These are phyloP conservation scores for Ophiostoma novo-ulmi DNA, from an alignment of 2,329 filamentous ascomycete species.

Conservation along the genomic window DNA sequence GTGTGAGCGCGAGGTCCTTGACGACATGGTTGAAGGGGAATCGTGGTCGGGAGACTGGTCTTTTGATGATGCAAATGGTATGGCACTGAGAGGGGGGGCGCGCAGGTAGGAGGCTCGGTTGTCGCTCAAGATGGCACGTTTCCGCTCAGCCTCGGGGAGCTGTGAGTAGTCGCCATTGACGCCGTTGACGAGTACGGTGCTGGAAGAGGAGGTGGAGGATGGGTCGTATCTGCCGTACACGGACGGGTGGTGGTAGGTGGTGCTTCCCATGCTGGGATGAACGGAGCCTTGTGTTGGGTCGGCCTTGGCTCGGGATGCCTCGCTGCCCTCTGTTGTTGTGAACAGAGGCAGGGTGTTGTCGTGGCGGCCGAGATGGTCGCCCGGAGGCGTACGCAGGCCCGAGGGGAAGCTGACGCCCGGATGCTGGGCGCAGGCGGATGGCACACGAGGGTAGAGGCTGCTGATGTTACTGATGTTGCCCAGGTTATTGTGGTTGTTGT, in stretches of 20 bases:
- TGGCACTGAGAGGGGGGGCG: neutral
- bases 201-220: neutral
- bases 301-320: neutral
- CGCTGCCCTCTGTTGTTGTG: neutral
- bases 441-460: neutral
- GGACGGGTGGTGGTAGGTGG: slow-evolving; percentile 7
- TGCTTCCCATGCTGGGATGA: neutral
- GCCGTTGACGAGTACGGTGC: neutral
- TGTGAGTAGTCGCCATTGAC: slow-evolving; percentile 18
- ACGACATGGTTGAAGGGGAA: neutral
- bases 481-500: neutral
- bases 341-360: neutral
- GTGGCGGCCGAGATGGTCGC: slow-evolving; percentile 8
- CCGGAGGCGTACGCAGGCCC: slow-evolving; percentile 9
- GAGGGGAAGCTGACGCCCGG: neutral
- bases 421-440: neutral
- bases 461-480: neutral
- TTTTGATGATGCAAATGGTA: neutral
- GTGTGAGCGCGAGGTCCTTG: neutral
- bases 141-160: slow-evolving; percentile 27
- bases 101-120: slow-evolving; percentile 21
- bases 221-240: slow-evolving; percentile 1
- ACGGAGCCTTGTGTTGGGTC: neutral
- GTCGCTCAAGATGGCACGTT: slow-evolving; percentile 27
- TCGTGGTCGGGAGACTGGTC: neutral